phyloP scores from a whole-genome alignment of 108 stramenopile species.

The Conticribra weissflogii region DNA sequence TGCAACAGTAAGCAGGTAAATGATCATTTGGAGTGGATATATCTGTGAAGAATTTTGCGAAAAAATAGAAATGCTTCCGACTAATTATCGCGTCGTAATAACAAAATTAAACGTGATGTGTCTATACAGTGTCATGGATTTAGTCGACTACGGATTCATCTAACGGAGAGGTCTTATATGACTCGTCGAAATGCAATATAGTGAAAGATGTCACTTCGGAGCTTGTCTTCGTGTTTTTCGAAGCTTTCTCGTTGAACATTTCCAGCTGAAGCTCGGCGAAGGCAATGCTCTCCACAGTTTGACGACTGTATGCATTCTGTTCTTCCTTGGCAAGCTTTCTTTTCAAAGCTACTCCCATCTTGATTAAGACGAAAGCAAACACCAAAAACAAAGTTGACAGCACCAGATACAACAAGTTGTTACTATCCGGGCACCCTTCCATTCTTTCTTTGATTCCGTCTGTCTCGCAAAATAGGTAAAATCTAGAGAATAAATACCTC shows the following conservation, averaged over 20 bases:
- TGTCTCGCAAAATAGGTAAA: constrained; percentile 72
- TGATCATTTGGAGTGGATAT: too few species aligned
- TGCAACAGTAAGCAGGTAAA: too few species aligned
- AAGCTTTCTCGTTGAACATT: constrained; percentile 28
- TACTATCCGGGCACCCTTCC: constrained; percentile 69
- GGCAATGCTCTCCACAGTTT: constrained; percentile 26
- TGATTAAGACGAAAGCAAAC: constrained; percentile 28
- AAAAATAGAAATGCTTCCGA: too few species aligned
- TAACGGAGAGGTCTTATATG: too few species aligned
- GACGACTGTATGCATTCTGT: constrained; percentile 10
- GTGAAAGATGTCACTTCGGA: too few species aligned
- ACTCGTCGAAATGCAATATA: too few species aligned
- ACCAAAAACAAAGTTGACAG: constrained; percentile 47
- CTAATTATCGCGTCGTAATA: too few species aligned
- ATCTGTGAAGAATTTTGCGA: too few species aligned
- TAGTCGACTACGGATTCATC: too few species aligned
- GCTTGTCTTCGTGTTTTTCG: too few species aligned
- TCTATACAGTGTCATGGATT: too few species aligned
- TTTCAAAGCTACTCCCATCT: neutral
- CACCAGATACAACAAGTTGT: constrained; percentile 52
- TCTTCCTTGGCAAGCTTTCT: constrained; percentile 10
- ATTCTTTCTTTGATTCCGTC: constrained; percentile 53
- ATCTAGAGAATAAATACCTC: constrained; percentile 65
- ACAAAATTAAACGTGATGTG: too few species aligned
- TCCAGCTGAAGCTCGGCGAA: constrained; percentile 38